Evolutionary conservation across 768 basidiomycete species (phyloP), one percentile per base, ranked within the genome.

Genomic region (Russula olivacea): DNA sequence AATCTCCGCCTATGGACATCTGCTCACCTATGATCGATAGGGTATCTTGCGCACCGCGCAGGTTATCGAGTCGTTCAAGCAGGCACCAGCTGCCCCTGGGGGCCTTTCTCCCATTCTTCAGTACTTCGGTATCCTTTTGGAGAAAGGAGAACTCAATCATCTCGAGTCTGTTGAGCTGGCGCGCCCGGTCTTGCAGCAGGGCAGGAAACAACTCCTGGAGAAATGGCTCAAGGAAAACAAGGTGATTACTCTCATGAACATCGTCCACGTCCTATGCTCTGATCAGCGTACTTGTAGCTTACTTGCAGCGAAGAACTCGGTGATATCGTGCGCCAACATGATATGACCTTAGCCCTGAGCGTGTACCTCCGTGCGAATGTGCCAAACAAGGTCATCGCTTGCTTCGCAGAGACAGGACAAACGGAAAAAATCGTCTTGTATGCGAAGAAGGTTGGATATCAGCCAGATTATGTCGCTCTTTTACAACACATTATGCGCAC

Each of bases 201-300:
- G 93, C 40, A 86, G 93, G 74, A 98, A 99, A 76, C 93, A 98
- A 71, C 78, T 98, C 50, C 79, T 99, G 17, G 97, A 99, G 79
- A 98, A 98, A 71, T 99, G 97, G 97, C 77, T 99, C 65, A 99
- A 99, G 76, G 97, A 99, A 81, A 98, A 97, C 78, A 99, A 98
- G 86, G 94, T 88, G 51, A 50, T 74, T 67, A 15, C 25, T 28
- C 49, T 28, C n/a, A 52, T 32, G 28, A 34, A 54, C 68, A 21
- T 17, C 36, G 23, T 21, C 30, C 30, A 21, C 2, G 17, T 15
- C 28, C 55, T 61, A 4, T 58, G 8, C 23, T 38, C 59, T 40
- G 56, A 51, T 38, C 54, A 41, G 30, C 57, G 34, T 34, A n/a
- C 40, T 23, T 60, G 1, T 68, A 97, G 93, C 86, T 99, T 58